Conservation (phyloP, 352 stramenopile species). For the Stramenopiles sp. region DNA sequence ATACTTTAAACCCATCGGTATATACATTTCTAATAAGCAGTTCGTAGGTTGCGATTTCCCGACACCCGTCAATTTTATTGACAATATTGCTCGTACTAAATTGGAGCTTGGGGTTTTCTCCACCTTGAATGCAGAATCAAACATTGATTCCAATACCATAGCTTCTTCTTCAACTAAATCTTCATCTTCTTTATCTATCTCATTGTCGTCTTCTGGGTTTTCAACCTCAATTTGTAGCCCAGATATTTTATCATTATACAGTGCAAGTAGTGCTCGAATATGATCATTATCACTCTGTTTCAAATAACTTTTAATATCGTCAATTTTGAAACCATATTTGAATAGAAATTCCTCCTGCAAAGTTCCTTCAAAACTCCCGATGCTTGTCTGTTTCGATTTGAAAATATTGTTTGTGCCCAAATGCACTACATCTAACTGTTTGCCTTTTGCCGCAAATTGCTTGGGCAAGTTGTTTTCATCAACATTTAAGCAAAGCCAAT, state of each 20-base stretch:
- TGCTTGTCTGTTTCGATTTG: neutral
- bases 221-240: neutral
- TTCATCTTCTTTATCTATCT: neutral
- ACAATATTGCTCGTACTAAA: neutral
- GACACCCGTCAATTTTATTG: neutral
- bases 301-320: neutral
- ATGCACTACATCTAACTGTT: conserved; percentile 50
- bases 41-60: neutral
- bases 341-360: conserved; percentile 4
- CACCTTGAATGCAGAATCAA: neutral
- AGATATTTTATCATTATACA: neutral
- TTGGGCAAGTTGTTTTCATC: conserved; percentile 23
- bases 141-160: conserved; percentile 7
- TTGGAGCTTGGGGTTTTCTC: neutral
- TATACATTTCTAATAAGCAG: neutral
- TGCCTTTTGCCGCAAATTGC: conserved; percentile 56
- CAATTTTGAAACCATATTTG: conserved; percentile 2
- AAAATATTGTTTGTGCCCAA: neutral
- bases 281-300: neutral
- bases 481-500: conserved; percentile 28
- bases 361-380: neutral
- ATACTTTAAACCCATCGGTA: neutral
- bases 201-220: neutral
- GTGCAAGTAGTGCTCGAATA: neutral
- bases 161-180: conserved; percentile 2